phyloP scores from a whole-genome alignment of 495 filamentous ascomycete genomes.

The Daldinia vernicosa region DNA sequence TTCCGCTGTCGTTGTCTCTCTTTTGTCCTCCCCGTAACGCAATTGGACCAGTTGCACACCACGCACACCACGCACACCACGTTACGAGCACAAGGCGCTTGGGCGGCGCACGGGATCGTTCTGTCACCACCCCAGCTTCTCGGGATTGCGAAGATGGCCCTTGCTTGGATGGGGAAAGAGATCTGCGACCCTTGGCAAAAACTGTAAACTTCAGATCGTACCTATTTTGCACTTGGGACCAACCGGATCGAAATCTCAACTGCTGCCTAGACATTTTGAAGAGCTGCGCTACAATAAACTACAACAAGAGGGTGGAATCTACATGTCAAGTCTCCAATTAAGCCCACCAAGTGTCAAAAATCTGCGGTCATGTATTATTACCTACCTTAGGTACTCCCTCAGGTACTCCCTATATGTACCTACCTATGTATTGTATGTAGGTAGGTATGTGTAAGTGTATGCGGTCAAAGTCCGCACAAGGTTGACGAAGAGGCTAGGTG shows the following conservation, averaged over 20 bases:
- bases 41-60: conserved; percentile 38
- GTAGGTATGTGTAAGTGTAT: conserved; percentile 1
- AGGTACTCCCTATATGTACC: too few relatives aligned
- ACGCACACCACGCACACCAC: conserved; percentile 25
- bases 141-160: conserved; percentile 41
- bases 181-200: conserved; percentile 38
- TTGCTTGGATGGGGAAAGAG: conserved; percentile 38
- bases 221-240: conserved; percentile 36
- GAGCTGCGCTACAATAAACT: not conserved
- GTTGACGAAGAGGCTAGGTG: not conserved
- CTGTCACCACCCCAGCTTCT: conserved; percentile 41
- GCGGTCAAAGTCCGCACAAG: conserved; percentile 24
- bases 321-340: not conserved
- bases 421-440: not conserved
- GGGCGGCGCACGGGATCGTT: conserved; percentile 41
- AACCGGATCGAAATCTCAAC: conserved; percentile 30
- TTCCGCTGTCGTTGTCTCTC: conserved; percentile 44
- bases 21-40: conserved; percentile 31
- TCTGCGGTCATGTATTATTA: not conserved
- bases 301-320: not conserved
- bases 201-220: conserved; percentile 42
- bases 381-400: too few relatives aligned
- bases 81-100: conserved; percentile 39
- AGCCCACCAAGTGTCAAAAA: conserved; percentile 6
- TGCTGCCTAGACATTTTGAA: conserved; percentile 23